These are phyloP conservation scores for Yarrowia porcina DNA, from an alignment of 805 yeast species.

Conservation along the genomic window DNA sequence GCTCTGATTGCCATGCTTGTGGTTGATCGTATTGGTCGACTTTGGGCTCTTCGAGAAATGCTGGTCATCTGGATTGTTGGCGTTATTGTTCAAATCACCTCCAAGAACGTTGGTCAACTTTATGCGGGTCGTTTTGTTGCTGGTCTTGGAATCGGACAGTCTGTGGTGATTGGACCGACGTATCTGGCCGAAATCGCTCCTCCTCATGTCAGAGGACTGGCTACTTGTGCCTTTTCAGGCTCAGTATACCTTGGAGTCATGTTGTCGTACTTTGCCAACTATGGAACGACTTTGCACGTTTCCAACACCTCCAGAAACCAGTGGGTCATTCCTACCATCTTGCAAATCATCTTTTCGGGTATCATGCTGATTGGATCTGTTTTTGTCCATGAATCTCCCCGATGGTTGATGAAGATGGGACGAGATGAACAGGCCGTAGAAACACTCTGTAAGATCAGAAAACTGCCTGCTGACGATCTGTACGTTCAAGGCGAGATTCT, in stretches of 20 bases:
- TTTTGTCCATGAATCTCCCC: slow-evolving; percentile 50
- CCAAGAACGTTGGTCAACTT: slow-evolving; percentile 48
- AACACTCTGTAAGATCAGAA: slow-evolving; percentile 45
- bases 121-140: slow-evolving; percentile 56
- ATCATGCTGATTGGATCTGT: slow-evolving; percentile 44
- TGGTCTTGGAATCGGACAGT: slow-evolving; percentile 56
- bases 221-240: slow-evolving; percentile 54
- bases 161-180: slow-evolving; percentile 55
- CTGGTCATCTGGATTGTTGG: slow-evolving; percentile 47
- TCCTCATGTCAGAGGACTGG: slow-evolving; percentile 49
- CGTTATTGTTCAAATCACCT: slow-evolving; percentile 49
- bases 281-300: slow-evolving; percentile 51
- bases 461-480: slow-evolving; percentile 48
- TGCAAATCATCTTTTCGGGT: slow-evolving; percentile 45
- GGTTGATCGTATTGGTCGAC: slow-evolving; percentile 52
- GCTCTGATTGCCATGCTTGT: slow-evolving; percentile 48
- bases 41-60: slow-evolving; percentile 46
- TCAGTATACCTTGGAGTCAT: slow-evolving; percentile 56
- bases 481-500: slow-evolving; percentile 50
- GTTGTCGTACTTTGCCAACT: slow-evolving; percentile 47
- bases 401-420: slow-evolving; percentile 50
- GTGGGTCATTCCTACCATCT: slow-evolving; percentile 50
- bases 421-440: slow-evolving; percentile 43
- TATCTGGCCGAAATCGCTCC: slow-evolving; percentile 56
- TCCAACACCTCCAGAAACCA: slow-evolving; percentile 41